Conservation (phyloP, 768 basidiomycete genomes). For the Cystofilobasidium capitatum region DNA sequence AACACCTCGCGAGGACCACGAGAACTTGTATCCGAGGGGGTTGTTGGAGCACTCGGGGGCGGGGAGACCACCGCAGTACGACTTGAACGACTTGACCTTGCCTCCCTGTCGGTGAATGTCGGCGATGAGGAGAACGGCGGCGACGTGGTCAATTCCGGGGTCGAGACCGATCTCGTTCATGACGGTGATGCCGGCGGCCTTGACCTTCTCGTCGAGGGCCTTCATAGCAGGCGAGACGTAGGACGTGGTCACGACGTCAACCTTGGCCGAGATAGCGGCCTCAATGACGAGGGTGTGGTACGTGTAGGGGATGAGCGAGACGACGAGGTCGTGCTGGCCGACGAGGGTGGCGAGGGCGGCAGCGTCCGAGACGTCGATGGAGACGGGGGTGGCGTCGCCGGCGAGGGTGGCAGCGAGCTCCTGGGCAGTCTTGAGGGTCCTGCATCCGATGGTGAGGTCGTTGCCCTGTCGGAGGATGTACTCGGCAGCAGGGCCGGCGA, state of each 20-base stretch:
- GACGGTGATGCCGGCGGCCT: slow-evolving; percentile 81
- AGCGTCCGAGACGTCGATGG: slow-evolving; percentile 66
- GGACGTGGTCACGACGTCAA: slow-evolving; percentile 88
- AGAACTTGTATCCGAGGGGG: slow-evolving; percentile 98
- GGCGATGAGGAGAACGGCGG: slow-evolving; percentile 84
- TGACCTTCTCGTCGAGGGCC: slow-evolving; percentile 67
- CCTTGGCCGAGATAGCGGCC: slow-evolving; percentile 79
- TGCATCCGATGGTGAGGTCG: slow-evolving; percentile 78
- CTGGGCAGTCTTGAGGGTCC: slow-evolving; percentile 68
- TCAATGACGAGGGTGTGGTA: slow-evolving; percentile 81
- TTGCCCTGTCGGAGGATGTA: slow-evolving; percentile 78
- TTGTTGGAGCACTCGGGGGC: slow-evolving; percentile 84
- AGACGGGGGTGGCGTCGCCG: slow-evolving; percentile 54
- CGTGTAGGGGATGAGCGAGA: slow-evolving; percentile 93
- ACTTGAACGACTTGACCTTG: slow-evolving; percentile 85
- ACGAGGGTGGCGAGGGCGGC: slow-evolving; percentile 68
- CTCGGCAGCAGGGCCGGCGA: slow-evolving; percentile 91
- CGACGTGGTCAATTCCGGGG: slow-evolving; percentile 87
- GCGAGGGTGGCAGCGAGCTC: slow-evolving; percentile 59
- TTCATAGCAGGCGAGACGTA: slow-evolving; percentile 88
- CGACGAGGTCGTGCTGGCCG: slow-evolving; percentile 80
- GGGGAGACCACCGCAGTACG: slow-evolving; percentile 92
- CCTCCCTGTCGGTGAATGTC: slow-evolving; percentile 92
- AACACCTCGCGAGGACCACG: slow-evolving; percentile 93
- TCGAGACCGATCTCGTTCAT: slow-evolving; percentile 98